A percentile compares a stretch with the other conserved stretches of the same genome.
Evolutionary conservation across 176 grass and related monocot genomes (phyloP).

Genomic region (Areca catechu): DNA sequence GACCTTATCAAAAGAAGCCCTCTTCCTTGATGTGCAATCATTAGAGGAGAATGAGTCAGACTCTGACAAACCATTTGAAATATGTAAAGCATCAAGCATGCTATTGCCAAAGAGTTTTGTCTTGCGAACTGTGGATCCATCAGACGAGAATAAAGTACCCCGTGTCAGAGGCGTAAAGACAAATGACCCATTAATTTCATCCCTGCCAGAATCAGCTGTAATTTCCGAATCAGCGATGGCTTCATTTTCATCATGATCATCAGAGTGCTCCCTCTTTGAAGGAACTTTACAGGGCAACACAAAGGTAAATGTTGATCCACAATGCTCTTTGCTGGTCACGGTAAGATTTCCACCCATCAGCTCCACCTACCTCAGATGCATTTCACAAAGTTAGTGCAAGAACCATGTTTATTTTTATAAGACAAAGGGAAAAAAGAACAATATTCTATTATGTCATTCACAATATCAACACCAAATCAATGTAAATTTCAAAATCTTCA

Average conservation of each 20-base stretch:
- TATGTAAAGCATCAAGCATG: conserved; percentile 27
- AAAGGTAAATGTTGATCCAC: conserved; percentile 84
- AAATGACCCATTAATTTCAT: conserved; percentile 62
- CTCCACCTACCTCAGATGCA: conserved; percentile 54
- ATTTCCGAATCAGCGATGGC: conserved; percentile 20
- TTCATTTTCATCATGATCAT: conserved; percentile 48
- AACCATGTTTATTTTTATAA: not conserved
- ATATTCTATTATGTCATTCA: too few relatives aligned
- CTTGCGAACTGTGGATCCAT: conserved; percentile 25
- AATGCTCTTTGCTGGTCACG: conserved; percentile 65
- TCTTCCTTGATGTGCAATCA: conserved; percentile 24
- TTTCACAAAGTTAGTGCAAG: conserved; percentile 15
- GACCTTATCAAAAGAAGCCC: conserved; percentile 11
- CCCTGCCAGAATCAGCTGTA: conserved; percentile 11
- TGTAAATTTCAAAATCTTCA: too few relatives aligned
- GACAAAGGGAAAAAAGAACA: too few relatives aligned
- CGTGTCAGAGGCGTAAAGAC: conserved; percentile 56
- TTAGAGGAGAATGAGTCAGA: conserved; percentile 19
- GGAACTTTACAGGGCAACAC: conserved; percentile 68
- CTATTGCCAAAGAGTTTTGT: conserved; percentile 23
- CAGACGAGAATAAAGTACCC: conserved; percentile 27
- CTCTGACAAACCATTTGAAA: conserved; percentile 23
- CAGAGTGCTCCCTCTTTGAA: conserved; percentile 49
- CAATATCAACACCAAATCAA: too few relatives aligned
- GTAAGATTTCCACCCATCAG: conserved; percentile 73